These are phyloP conservation scores for Zymoseptoria brevis DNA, from an alignment of 2,329 filamentous ascomycete genomes.

Conservation along the genomic window DNA sequence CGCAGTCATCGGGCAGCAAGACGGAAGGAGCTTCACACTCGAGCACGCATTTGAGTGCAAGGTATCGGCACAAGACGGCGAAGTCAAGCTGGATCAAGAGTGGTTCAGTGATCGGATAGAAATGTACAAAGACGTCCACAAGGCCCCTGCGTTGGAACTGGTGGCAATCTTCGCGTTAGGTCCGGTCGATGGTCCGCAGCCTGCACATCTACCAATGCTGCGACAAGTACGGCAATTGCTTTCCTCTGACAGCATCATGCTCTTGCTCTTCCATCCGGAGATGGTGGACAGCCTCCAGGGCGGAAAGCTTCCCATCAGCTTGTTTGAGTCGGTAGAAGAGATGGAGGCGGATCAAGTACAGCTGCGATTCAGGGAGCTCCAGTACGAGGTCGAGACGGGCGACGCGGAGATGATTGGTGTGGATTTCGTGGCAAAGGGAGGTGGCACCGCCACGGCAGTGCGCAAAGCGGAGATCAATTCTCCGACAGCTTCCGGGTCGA, in stretches of 20 bases:
- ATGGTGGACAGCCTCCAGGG: slow-evolving; percentile 50
- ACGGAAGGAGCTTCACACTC: slow-evolving; percentile 81
- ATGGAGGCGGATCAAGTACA: slow-evolving; percentile 56
- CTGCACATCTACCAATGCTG: slow-evolving; percentile 64
- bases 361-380: slow-evolving; percentile 72
- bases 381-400: slow-evolving; percentile 83
- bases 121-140: slow-evolving; percentile 86
- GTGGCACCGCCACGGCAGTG: slow-evolving; percentile 67
- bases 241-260: slow-evolving; percentile 71
- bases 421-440: slow-evolving; percentile 80
- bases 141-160: slow-evolving; percentile 66
- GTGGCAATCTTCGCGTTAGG: slow-evolving; percentile 63
- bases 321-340: slow-evolving; percentile 77
- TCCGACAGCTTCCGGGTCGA: slow-evolving; percentile 14
- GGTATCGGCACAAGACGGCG: slow-evolving; percentile 38
- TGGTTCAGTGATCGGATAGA: slow-evolving; percentile 76
- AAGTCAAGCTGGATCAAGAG: slow-evolving; percentile 54
- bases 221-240: slow-evolving; percentile 50
- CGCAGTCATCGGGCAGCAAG: slow-evolving; percentile 82
- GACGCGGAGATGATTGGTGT: slow-evolving; percentile 98
- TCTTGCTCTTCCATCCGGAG: slow-evolving; percentile 77
- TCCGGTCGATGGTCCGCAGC: slow-evolving; percentile 61
- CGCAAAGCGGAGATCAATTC: slow-evolving; percentile 14
- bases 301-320: slow-evolving; percentile 77
- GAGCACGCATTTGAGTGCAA: slow-evolving; percentile 89